Percentiles rank a stretch among this genome's conserved stretches.
phyloP scores from a whole-genome alignment of 176 grass and related monocot genomes.

The Carex scoparia region DNA sequence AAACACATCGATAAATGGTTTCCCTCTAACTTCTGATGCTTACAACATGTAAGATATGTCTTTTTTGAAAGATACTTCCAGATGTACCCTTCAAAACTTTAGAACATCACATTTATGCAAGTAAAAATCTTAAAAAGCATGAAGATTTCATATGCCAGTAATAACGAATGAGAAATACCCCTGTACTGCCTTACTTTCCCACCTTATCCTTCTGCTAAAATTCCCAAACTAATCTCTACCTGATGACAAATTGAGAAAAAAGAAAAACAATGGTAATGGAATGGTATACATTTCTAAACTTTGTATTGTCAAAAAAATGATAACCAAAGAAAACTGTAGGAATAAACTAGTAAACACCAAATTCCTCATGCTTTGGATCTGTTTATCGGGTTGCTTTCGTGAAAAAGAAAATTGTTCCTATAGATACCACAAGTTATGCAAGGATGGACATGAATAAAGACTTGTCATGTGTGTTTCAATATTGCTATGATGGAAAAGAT shows the following conservation, averaged over 20 bases:
- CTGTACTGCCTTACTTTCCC: background rate
- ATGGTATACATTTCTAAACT: background rate
- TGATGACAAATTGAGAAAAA: background rate
- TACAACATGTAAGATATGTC: conserved; percentile 42
- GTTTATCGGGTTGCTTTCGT: background rate
- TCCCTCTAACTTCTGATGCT: conserved; percentile 53
- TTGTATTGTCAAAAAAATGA: background rate
- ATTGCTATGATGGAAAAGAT: conserved; percentile 62
- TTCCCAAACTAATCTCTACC: background rate
- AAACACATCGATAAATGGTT: background rate
- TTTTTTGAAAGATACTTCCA: background rate
- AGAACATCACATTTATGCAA: background rate
- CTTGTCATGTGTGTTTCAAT: conserved; percentile 74
- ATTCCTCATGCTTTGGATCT: background rate
- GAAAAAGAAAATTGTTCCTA: conserved; percentile 1
- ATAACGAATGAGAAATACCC: background rate
- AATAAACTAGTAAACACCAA: background rate
- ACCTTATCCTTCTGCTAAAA: background rate
- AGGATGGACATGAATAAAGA: conserved; percentile 62
- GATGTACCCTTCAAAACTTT: background rate
- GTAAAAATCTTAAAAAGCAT: background rate
- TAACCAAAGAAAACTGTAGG: background rate
- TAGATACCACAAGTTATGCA: conserved; percentile 62
- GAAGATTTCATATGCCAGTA: background rate
- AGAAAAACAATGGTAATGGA: background rate